Base-by-base conservation (phyloP, 495 filamentous ascomycete species). In the Penicillium goetzii region DNA sequence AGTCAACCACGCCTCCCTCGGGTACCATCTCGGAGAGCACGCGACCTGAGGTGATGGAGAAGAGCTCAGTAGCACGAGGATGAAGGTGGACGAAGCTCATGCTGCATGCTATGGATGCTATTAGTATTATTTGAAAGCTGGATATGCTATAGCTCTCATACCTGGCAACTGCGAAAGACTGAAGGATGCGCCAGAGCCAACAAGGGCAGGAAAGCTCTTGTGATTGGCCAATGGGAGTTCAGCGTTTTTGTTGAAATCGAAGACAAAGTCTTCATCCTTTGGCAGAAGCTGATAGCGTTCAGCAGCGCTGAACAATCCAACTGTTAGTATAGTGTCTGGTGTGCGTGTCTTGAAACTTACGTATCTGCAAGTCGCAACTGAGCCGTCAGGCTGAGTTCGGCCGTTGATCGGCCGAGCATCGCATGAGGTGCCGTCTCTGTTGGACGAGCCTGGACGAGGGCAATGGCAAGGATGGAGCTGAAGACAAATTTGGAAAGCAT, bases 11-110 rank as follows among this genome's bases (percentile, higher is more conserved):
- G 3, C 47, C 26, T 30, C 25, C 47, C 15, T 51, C 47, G 2
- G 25, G 47, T 2, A 51, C 47, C 47, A 50, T 50, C 8, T 50
- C 47, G 47, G 47, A 51, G 26, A 17, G 25, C 10, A 51, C 25
- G 0, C 47, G 47, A 4, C 47, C 47, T 1, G 47, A 51, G 2
- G 47, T 28, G 15, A 51, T 26, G 15, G 47, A 25, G 2, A 30
- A 51, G 11, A 51, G 14, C 47, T 51, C 47, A 25, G 47, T 51
- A 15, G 47, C 47, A 15, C 47, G 47, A 51, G 47, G 47, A 30
- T 51, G 47, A 30, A 51, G 47, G 5, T 30, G 47, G 25, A 30
- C 23, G 11, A 51, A 51, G 47, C 25, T 51, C 47, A 51, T 51
- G 25, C 25, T 28, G 15, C 47, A 51, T 51, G 11, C 47, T 51